Evolutionary conservation across 768 basidiomycete genomes (phyloP), one percentile per base, ranked within the genome.

Genomic region (Melanogaster broomeanus): DNA sequence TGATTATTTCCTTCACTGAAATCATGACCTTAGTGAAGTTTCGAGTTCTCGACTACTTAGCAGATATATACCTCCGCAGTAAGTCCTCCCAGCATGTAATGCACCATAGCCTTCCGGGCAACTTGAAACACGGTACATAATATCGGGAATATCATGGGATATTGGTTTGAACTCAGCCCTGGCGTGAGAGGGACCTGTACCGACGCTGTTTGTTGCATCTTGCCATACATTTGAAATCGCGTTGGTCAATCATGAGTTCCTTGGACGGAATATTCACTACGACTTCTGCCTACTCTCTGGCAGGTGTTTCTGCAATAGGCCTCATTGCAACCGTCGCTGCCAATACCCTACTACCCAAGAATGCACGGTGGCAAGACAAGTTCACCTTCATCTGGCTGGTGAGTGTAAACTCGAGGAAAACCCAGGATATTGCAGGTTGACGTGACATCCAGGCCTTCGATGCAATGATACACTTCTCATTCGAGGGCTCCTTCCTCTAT

Each of bases 351-450:
- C 72, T 91, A 9, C 84, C 88, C 2, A 83, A 81, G 63, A 78
- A 81, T 48, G 82, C 82, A 21, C 72, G 77, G 22, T 80, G 78
- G 77, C 79, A 82, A 56, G 88, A 91, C 62, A 74, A 73, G 51
- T 81, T 77, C 55, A 83, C 87, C 10, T 92, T 90, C 69, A 80
- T 90, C 42, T 91, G 90, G 90, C 73, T 91, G 59, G 88, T 88
- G 59, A 61, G 80, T 72, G 4, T 7, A 15, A 4, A 24, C n/a
- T n/a, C n/a, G 15, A 12, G 10, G 33, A 11, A 13, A 22, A n/a
- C 45, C 24, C 44, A 43, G 33, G 18, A 22, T 15, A n/a, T 5
- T 31, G 11, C 15, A 12, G 31, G 31, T 31, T 31, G 31, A 31
- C 31, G 31, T 31, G 31, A 15, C 22, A 13, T 25, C 30, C 58